Conservation (phyloP, 2,329 filamentous ascomycete species). For the Aspergillus hiratsukae region DNA sequence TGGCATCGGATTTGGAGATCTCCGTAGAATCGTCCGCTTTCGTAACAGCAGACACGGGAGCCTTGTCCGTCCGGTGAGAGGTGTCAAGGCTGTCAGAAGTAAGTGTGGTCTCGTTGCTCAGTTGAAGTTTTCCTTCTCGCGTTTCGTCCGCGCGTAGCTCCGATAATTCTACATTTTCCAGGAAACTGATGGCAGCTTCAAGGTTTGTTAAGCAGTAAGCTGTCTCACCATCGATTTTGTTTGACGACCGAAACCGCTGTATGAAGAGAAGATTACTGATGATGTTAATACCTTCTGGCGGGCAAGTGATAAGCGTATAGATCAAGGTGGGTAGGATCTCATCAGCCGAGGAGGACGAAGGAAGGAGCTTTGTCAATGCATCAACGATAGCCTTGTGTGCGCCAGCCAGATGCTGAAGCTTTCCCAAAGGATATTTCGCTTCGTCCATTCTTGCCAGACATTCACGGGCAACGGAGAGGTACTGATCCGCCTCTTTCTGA, state of each 20-base stretch:
- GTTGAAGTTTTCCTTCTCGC: slow-evolving; percentile 62
- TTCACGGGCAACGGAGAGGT: slow-evolving; percentile 65
- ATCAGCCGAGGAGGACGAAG: slow-evolving; percentile 81
- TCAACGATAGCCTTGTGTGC: slow-evolving; percentile 95
- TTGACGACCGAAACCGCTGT: slow-evolving; percentile 80
- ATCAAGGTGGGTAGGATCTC: slow-evolving; percentile 97
- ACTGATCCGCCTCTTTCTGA: slow-evolving; percentile 66
- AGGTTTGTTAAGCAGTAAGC: slow-evolving; percentile 96
- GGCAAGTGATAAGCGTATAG: slow-evolving; percentile 87
- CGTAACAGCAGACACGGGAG: slow-evolving; percentile 24
- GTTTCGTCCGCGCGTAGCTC: slow-evolving; percentile 77
- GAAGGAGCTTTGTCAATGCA: slow-evolving; percentile 62
- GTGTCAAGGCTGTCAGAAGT: slow-evolving; percentile 23
- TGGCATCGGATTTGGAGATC: slow-evolving; percentile 22
- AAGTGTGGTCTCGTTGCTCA: slow-evolving; percentile 27
- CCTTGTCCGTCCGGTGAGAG: slow-evolving; percentile 20
- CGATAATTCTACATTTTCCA: slow-evolving; percentile 91
- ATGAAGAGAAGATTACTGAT: slow-evolving; percentile 96
- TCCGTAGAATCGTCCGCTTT: slow-evolving; percentile 27
- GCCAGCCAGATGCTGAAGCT: slow-evolving; percentile 80
- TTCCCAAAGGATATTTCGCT: slow-evolving; percentile 82
- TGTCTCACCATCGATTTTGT: slow-evolving; percentile 85
- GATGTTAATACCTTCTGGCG: slow-evolving; percentile 77
- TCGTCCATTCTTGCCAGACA: slow-evolving; percentile 79
- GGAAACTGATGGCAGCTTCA: slow-evolving; percentile 88